Evolutionary conservation across 768 basidiomycete species (phyloP).

Genomic region (Punctularia strigosozonata): DNA sequence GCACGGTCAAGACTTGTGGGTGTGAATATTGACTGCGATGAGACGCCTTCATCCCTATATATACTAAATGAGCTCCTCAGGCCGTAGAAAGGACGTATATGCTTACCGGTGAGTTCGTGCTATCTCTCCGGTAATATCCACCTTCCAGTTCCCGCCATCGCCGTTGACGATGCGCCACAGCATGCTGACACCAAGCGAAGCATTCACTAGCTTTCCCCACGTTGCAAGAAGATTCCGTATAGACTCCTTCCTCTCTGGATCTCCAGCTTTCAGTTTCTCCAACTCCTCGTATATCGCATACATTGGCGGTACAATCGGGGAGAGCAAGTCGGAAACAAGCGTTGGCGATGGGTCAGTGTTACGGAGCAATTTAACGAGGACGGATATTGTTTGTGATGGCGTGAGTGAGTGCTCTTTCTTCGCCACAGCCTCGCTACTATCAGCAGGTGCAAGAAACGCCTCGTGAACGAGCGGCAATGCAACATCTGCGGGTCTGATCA

Average conservation of each 20-base stretch:
- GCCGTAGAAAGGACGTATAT: too few relatives aligned
- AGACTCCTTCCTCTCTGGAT: constrained; percentile 50
- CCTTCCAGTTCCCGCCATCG: constrained; percentile 41
- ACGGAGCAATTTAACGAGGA: constrained; percentile 44
- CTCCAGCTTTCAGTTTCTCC: constrained; percentile 41
- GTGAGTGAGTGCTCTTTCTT: constrained; percentile 10
- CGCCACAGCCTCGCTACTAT: neutral
- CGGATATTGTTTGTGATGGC: constrained; percentile 33
- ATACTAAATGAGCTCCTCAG: neutral
- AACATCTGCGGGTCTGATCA: constrained; percentile 19
- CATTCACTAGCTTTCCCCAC: constrained; percentile 62
- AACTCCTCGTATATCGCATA: constrained; percentile 54
- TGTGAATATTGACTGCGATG: constrained; percentile 33
- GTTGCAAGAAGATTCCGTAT: constrained; percentile 50
- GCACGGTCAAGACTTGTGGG: constrained; percentile 34
- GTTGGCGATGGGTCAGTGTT: constrained; percentile 74
- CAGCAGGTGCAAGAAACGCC: constrained; percentile 27
- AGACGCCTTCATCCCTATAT: constrained; percentile 9
- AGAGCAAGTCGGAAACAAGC: constrained; percentile 49
- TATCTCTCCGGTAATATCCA: constrained; percentile 43
- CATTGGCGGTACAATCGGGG: constrained; percentile 55
- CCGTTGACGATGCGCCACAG: constrained; percentile 50
- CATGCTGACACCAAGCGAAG: constrained; percentile 36
- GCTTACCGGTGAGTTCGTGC: constrained; percentile 30
- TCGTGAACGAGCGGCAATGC: constrained; percentile 39